phyloP scores from a whole-genome alignment of 2,329 filamentous ascomycete species.

The Neonectria punicea region DNA sequence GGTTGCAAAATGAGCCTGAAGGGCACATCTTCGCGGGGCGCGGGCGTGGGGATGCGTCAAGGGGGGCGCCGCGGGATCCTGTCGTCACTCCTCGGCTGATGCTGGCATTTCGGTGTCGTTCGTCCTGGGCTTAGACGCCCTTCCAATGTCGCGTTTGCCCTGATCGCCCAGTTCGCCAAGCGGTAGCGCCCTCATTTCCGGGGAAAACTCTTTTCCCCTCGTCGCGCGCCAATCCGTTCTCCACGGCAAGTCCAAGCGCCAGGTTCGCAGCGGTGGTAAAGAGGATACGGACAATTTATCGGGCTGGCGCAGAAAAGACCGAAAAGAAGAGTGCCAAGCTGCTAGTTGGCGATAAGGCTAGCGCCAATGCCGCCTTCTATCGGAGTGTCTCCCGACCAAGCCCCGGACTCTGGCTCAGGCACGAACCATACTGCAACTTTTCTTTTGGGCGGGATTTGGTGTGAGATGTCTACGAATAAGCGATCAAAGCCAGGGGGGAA shows the following conservation, averaged over 20 bases:
- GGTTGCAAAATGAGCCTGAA: slow-evolving; percentile 10
- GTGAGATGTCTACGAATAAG: slow-evolving; percentile 1
- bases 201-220: slow-evolving; percentile 16
- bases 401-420: slow-evolving; percentile 10
- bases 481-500: slow-evolving; percentile 12
- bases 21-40: slow-evolving; percentile 7
- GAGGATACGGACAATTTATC: background rate
- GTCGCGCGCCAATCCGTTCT: slow-evolving; percentile 4
- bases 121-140: slow-evolving; percentile 1
- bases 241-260: slow-evolving; percentile 16
- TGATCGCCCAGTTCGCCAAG: background rate
- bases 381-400: slow-evolving; percentile 6
- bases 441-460: background rate
- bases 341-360: slow-evolving; percentile 21
- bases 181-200: slow-evolving; percentile 17
- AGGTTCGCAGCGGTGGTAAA: slow-evolving; percentile 5
- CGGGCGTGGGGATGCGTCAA: slow-evolving; percentile 19
- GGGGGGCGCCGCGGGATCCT: background rate
- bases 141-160: background rate
- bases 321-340: background rate
- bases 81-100: slow-evolving; percentile 32
- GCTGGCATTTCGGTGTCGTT: slow-evolving; percentile 24
- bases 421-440: background rate
- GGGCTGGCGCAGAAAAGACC: background rate
- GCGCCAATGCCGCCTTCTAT: slow-evolving; percentile 14